These are phyloP conservation scores for Blakeslea trispora DNA, from an alignment of 371 early-diverging fungal genomes.

Conservation along the genomic window DNA sequence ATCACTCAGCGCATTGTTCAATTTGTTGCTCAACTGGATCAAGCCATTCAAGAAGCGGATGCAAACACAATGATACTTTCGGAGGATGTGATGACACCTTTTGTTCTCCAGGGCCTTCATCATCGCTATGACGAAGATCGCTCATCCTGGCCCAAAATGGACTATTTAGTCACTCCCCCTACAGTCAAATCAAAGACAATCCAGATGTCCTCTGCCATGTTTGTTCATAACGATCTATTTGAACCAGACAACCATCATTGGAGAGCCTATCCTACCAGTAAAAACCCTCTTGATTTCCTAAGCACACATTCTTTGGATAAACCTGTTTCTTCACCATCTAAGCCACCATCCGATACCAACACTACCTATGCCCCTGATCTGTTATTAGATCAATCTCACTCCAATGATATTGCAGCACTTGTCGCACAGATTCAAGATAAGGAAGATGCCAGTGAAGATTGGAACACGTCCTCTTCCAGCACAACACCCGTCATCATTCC, in stretches of 20 bases:
- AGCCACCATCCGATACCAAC: constrained; percentile 2
- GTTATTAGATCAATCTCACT: constrained; percentile 8
- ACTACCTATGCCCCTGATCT: neutral
- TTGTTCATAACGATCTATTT: constrained; percentile 9
- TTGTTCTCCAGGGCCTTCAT: constrained; percentile 24
- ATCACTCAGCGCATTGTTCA: constrained; percentile 20
- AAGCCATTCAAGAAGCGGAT: constrained; percentile 21
- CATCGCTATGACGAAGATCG: constrained; percentile 15
- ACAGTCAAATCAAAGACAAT: constrained; percentile 14
- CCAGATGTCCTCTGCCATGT: constrained; percentile 15
- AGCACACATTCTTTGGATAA: no score
- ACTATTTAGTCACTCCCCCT: constrained; percentile 19
- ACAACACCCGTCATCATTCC: neutral
- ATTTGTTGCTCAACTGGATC: constrained; percentile 24
- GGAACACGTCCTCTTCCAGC: constrained; percentile 5
- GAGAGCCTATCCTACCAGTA: neutral
- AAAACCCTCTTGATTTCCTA: neutral
- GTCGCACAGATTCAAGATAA: constrained; percentile 27
- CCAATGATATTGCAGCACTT: constrained; percentile 25
- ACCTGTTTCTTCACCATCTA: neutral
- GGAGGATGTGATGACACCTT: constrained; percentile 27
- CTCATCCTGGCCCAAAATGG: constrained; percentile 21
- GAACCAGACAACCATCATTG: neutral
- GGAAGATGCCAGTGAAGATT: constrained; percentile 6
- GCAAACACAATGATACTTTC: neutral